A percentile compares a stretch with the other conserved stretches of the same genome.
Evolutionary conservation across 805 yeast species (phyloP).

Genomic region (Kuraishia ogatae): DNA sequence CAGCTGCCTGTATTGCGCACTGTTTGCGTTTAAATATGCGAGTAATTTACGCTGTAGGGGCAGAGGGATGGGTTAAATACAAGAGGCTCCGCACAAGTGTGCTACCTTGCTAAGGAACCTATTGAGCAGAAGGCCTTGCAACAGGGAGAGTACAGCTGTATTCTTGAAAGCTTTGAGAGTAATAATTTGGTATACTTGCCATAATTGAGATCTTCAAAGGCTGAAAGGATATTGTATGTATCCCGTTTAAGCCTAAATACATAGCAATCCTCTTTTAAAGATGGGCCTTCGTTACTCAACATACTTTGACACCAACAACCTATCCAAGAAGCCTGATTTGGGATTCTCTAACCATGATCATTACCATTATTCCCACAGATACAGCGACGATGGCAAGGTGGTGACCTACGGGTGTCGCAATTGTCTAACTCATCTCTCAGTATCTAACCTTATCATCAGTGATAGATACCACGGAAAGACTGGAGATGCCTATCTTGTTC

Average conservation of each 20-base stretch:
- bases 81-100: neutral
- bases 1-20: neutral
- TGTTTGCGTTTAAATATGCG: neutral
- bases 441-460: conserved; percentile 18
- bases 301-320: conserved; percentile 25
- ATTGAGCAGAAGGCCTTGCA: too few species aligned
- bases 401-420: conserved; percentile 17
- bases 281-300: conserved; percentile 43
- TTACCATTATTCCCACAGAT: conserved; percentile 6
- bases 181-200: neutral
- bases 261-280: neutral
- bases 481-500: conserved; percentile 51
- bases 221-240: neutral
- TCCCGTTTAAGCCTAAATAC: neutral
- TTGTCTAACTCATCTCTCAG: conserved; percentile 21
- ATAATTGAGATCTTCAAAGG: neutral
- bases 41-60: neutral
- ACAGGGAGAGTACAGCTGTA: neutral
- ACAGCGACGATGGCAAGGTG: conserved; percentile 13
- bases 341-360: neutral
- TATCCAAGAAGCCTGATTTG: neutral
- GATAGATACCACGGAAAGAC: conserved; percentile 42
- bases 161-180: neutral
- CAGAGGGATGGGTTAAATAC: neutral
- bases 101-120: neutral